Evolutionary conservation across 1,139 yeast genomes (phyloP).

Genomic region (Saccharomyces hybrid): DNA sequence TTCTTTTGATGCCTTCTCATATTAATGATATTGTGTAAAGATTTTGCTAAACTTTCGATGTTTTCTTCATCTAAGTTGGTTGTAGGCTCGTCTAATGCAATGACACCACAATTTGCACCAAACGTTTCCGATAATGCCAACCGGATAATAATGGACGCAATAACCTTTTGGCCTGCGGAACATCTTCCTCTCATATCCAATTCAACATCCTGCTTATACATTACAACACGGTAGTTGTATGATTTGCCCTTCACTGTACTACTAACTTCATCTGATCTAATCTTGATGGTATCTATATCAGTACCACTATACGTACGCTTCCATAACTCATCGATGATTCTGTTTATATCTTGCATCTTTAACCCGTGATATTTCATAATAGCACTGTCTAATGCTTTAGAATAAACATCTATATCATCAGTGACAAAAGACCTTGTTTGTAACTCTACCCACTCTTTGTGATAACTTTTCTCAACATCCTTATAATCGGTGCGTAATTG

Average conservation of each 20-base stretch:
- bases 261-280: constrained; percentile 67
- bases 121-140: constrained; percentile 92
- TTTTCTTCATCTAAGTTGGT: constrained; percentile 90
- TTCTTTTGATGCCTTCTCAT: constrained; percentile 71
- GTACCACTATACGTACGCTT: constrained; percentile 89
- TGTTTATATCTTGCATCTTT: constrained; percentile 89
- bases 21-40: constrained; percentile 69
- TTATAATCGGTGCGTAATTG: constrained; percentile 68
- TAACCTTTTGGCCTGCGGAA: constrained; percentile 94
- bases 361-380: constrained; percentile 87
- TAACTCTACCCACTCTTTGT: constrained; percentile 64
- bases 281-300: constrained; percentile 85
- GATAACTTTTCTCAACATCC: constrained; percentile 56
- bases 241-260: constrained; percentile 53
- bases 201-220: constrained; percentile 87
- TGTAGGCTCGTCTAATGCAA: constrained; percentile 96
- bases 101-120: constrained; percentile 90
- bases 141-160: constrained; percentile 86
- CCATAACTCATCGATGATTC: constrained; percentile 87
- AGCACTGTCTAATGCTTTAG: constrained; percentile 83
- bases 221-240: constrained; percentile 88
- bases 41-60: constrained; percentile 76
- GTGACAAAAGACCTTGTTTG: constrained; percentile 75
- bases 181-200: constrained; percentile 97
- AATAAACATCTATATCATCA: constrained; percentile 74